Conservation (phyloP, 1,284 basidiomycete species). For the Marasmius sp. region DNA sequence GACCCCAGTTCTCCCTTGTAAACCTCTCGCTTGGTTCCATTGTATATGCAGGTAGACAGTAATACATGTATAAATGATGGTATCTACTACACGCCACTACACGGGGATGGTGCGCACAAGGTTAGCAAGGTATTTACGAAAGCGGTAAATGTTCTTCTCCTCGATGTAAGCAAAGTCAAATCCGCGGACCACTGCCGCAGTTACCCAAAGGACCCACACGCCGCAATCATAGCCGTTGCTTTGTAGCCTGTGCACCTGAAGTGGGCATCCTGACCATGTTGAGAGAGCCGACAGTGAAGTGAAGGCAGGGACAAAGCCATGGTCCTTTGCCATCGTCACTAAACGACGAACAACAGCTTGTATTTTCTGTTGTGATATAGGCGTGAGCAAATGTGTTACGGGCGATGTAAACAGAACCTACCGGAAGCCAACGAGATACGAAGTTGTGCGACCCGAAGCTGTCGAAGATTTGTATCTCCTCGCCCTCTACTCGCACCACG, state of each 20-base stretch:
- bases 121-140: background rate
- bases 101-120: background rate
- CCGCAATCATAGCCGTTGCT: background rate
- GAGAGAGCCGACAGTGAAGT: background rate
- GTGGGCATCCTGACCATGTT: background rate
- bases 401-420: background rate
- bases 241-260: background rate
- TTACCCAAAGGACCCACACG: background rate
- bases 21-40: too few species aligned
- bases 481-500: background rate
- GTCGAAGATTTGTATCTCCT: background rate
- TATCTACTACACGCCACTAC: too few species aligned
- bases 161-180: background rate
- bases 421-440: background rate
- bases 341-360: too few species aligned
- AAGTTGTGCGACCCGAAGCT: background rate
- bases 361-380: background rate
- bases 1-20: too few species aligned
- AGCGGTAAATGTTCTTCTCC: background rate
- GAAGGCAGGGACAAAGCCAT: background rate
- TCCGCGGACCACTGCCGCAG: background rate
- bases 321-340: background rate
- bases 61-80: too few species aligned
- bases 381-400: background rate
- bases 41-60: too few species aligned